Conservation (phyloP, 352 stramenopile genomes). For the Phytophthora melonis region DNA sequence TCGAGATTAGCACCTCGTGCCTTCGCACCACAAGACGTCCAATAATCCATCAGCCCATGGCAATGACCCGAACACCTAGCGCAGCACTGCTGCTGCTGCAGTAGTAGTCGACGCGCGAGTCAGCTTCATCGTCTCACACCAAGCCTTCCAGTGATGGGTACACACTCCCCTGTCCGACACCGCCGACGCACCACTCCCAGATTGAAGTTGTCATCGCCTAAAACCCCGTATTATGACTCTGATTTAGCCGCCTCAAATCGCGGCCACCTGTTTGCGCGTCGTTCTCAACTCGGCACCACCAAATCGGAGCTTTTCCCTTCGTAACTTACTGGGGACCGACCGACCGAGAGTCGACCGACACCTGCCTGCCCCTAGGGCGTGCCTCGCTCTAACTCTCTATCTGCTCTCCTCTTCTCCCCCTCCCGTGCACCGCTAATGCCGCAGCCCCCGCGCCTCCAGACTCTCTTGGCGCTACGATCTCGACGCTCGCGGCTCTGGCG, state of each 20-base stretch:
- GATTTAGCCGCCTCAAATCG: background rate
- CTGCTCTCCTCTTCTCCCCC: background rate
- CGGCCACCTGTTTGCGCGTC: slow-evolving; percentile 18
- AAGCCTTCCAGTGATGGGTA: background rate
- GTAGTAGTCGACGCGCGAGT: no score
- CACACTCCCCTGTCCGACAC: background rate
- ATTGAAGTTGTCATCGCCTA: slow-evolving; percentile 22
- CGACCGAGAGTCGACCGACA: background rate
- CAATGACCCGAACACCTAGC: no score
- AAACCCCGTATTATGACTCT: background rate
- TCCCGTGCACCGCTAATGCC: slow-evolving; percentile 27
- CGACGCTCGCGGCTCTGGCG: slow-evolving; percentile 20
- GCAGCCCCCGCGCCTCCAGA: slow-evolving; percentile 15
- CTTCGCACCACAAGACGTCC: no score
- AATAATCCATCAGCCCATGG: no score
- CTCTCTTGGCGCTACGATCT: slow-evolving; percentile 30
- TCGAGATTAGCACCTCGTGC: no score
- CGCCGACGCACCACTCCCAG: slow-evolving; percentile 5
- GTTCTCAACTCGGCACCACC: slow-evolving; percentile 21
- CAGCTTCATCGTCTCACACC: no score
- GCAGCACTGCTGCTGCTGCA: no score
- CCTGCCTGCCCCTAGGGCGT: background rate
- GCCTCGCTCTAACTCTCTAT: background rate
- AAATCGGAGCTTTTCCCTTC: slow-evolving; percentile 3
- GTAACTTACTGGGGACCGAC: background rate